Percentiles rank a stretch among this genome's conserved stretches.
Conservation (phyloP, 75 land plant species). For the Pinus tabuliformis region DNA sequence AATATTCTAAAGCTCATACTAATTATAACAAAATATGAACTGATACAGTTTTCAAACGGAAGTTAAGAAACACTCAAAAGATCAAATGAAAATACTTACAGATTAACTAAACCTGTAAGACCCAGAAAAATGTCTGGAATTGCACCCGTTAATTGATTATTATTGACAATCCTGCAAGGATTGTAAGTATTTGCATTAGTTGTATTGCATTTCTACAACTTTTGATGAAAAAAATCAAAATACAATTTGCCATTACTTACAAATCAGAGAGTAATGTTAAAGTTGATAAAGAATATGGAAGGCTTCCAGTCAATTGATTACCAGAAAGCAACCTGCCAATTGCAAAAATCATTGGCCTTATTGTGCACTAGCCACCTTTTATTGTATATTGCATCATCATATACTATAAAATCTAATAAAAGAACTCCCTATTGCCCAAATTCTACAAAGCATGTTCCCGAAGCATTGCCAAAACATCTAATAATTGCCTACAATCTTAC, state of each 20-base stretch:
- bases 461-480: not conserved
- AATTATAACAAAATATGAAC: not conserved
- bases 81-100: slow-evolving; percentile 32
- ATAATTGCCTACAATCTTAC: slow-evolving; percentile 16
- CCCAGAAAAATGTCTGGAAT: slow-evolving; percentile 67
- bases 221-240: not conserved
- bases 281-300: slow-evolving; percentile 25
- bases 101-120: slow-evolving; percentile 30
- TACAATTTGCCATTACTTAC: slow-evolving; percentile 10
- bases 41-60: not conserved
- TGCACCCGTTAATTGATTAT: slow-evolving; percentile 55
- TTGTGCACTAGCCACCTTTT: no score
- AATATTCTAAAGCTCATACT: not conserved
- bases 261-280: slow-evolving; percentile 10
- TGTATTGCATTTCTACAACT: not conserved
- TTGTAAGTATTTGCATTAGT: not conserved
- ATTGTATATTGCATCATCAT: not conserved
- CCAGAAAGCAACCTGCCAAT: slow-evolving; percentile 12
- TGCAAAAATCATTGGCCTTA: not conserved
- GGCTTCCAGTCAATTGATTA: slow-evolving; percentile 24
- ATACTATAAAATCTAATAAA: not conserved
- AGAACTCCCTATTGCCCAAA: slow-evolving; percentile 1
- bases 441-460: not conserved
- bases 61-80: not conserved
- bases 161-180: slow-evolving; percentile 49